Base-by-base conservation (phyloP, 495 filamentous ascomycete species). In the Pyronema domesticum region DNA sequence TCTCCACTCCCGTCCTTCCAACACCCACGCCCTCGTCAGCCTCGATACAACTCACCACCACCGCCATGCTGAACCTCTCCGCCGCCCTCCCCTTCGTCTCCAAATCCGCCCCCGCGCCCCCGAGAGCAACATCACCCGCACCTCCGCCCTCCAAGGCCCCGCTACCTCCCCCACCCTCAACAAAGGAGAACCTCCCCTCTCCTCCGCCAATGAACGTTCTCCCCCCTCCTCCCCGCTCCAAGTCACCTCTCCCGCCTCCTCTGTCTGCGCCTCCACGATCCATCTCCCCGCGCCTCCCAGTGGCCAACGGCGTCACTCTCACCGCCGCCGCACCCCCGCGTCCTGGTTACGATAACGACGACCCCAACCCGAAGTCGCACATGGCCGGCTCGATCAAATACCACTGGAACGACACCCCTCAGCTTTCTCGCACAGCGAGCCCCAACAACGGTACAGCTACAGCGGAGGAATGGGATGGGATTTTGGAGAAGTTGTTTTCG, bases 371-470 rank as follows among this genome's bases (percentile, higher is more conserved):
- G 1, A 51, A 51, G 30, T 63, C 62, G 4, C 62, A 65, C 50
- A 62, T 65, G 52, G 57, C 62, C 10, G 63, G 63, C 4, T 48
- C 51, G 7, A 65, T 65, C 42, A 57, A 64, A 46, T 50, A 61
- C 37, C 63, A 65, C 62, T 65, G 63, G 63, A 65, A 65, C 52
- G 63, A 65, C 54, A 62, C 65, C 18, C 63, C 57, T 0, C 2
- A 40, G 11, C 6, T 30, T 14, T 50, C 56, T 35, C 53, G 51
- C 9, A 18, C 59, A 2, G 58, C 58, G 9, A 49, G 40, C 2
- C 39, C 53, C 11, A 53, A 44, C 11, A 39, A 39, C 33, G 42
- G 30, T 8, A 51, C 55, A 8, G 53, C 56, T n/a, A 49, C 54
- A 11, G 33, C 8, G 36, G 60, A 62, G 4, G 54, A 62, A 7